Conservation (phyloP, 352 stramenopile species). For the Pythium myriotylum region DNA sequence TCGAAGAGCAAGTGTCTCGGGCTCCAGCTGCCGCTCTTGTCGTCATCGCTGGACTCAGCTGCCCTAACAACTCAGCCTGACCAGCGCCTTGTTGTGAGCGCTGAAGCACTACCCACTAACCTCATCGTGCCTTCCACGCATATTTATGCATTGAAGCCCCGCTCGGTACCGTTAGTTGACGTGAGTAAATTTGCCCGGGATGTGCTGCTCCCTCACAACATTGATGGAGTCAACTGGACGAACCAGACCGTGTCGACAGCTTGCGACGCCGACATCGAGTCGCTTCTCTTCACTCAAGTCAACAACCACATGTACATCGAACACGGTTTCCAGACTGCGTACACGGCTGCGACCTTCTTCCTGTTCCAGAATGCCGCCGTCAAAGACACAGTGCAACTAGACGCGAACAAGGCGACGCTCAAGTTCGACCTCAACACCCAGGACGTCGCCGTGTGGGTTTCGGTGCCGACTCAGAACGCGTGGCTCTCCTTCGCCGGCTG, state of each 20-base stretch:
- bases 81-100: background rate
- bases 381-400: background rate
- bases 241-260: background rate
- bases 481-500: constrained; percentile 7
- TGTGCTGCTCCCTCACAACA: background rate
- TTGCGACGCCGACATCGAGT: background rate
- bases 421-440: constrained; percentile 3
- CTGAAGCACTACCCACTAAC: background rate
- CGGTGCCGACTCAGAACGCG: background rate
- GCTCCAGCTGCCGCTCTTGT: background rate
- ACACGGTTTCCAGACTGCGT: constrained; percentile 4
- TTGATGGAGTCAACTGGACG: background rate
- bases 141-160: background rate
- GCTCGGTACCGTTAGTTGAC: no score
- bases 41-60: background rate
- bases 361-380: background rate
- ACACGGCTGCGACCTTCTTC: constrained; percentile 10
- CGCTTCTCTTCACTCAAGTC: background rate
- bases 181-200: background rate
- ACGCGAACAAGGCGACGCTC: background rate
- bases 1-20: background rate
- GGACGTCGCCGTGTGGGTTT: constrained; percentile 1
- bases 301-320: constrained; percentile 8
- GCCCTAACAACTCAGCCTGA: background rate
- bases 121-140: background rate